Base-by-base conservation (phyloP, 495 filamentous ascomycete genomes). In the Xylaria castorea region DNA sequence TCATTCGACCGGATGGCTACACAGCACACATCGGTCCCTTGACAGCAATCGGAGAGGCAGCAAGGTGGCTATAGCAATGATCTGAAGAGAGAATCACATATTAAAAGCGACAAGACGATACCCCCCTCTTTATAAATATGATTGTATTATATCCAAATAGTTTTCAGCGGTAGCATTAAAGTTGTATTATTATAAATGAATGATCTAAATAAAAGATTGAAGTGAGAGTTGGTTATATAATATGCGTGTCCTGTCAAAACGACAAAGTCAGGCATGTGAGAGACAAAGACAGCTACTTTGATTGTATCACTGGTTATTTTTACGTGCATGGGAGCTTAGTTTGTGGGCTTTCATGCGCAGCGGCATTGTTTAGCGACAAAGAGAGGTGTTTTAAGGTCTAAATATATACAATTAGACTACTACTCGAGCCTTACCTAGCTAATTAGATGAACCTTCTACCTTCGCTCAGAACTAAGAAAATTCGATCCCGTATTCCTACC, bases 1-100 rank as follows among this genome's bases (percentile, higher is more conserved):
- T 79, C 16, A 53, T 79, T 12, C 68, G 79, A 32, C 79, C 79
- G 22, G 79, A 80, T 70, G 71, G 66, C 16, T 68, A 80, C 63
- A 70, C 78, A 20, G 68, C 71, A 7, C 71, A 75, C 57, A 75
- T 80, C 51, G 78, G 78, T 9, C 66, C 32, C 14, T 55, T 80
- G 25, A 48, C n/a, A 14, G 25, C 71, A 12, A 48, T 80, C 22
- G 75, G 67, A 27, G 73, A 78, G 66, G 66, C 76, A 7, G 48
- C 69, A 18, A 61, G 25, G 7, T 79, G 76, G 76, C 27, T 75
- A 36, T 66, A 62, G n/a, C 3, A 40, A 65, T 12, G 22, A 40
- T 12, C 48, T 11, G 18, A n/a, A 25, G 30, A 51, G 16, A 12
- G 46, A 36, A 12, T 9, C 3, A 25, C 11, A n/a, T 12, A 27